A percentile compares a stretch with the other conserved stretches of the same genome.
Evolutionary conservation across 768 basidiomycete species (phyloP).

Genomic region (Mycena kentingensis): DNA sequence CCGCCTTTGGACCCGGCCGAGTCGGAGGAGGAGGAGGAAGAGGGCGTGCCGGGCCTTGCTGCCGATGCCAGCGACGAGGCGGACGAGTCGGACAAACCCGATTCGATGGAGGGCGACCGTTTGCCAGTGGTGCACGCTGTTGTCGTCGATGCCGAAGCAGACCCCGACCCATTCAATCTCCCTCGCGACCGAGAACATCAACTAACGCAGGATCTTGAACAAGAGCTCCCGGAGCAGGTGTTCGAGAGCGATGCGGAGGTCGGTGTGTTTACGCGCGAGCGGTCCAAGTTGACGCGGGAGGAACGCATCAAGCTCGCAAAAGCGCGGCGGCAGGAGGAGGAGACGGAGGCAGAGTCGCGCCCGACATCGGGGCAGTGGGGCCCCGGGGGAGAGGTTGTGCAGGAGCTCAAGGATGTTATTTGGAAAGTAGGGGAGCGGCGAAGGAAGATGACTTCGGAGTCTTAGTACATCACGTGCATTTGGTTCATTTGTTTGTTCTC

Average conservation of each 20-base stretch:
- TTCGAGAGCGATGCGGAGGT: constrained; percentile 68
- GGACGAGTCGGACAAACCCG: constrained; percentile 56
- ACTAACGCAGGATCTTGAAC: too few relatives aligned
- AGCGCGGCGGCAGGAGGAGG: constrained; percentile 47
- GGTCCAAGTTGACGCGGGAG: constrained; percentile 68
- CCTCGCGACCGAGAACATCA: too few relatives aligned
- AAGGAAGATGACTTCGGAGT: constrained; percentile 45
- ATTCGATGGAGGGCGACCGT: constrained; percentile 41
- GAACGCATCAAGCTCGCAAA: constrained; percentile 69
- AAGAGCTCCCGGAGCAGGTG: too few relatives aligned
- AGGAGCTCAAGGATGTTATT: constrained; percentile 84
- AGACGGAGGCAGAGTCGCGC: constrained; percentile 39
- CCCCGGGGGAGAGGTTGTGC: constrained; percentile 77
- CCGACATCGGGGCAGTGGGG: too few relatives aligned
- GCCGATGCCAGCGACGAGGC: constrained; percentile 46
- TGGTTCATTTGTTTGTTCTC: too few relatives aligned
- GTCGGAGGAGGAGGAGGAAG: constrained; percentile 45
- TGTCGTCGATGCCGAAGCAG: constrained; percentile 18
- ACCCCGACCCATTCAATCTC: constrained; percentile 26
- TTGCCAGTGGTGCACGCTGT: constrained; percentile 21
- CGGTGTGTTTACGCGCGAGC: constrained; percentile 51
- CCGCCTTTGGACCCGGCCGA: constrained; percentile 36
- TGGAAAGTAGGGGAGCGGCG: constrained; percentile 80
- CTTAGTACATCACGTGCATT: constrained; percentile 6
- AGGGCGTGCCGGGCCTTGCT: constrained; percentile 53